Conservation (phyloP, 1,284 basidiomycete species). For the Apiotrichum gamsii region DNA sequence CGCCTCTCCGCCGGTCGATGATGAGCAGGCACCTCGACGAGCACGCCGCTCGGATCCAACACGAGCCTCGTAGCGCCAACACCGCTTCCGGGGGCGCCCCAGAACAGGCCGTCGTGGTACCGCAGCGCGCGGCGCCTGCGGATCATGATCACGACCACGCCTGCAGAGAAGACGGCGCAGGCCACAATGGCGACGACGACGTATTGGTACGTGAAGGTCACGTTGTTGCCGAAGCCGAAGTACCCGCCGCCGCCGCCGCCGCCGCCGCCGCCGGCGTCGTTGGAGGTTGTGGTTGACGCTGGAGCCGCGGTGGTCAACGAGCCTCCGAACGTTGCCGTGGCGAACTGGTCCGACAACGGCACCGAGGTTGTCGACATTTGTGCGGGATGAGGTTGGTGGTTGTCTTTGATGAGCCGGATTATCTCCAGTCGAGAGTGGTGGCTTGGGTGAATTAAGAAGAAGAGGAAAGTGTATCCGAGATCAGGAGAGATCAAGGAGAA, state of each 20-base stretch:
- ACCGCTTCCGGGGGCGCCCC: not conserved
- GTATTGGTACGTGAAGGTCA: conserved; percentile 21
- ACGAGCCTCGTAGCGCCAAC: conserved; percentile 5
- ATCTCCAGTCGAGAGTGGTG: too few species aligned
- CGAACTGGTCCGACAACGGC: not conserved
- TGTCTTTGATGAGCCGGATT: too few species aligned
- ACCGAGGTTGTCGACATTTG: too few species aligned
- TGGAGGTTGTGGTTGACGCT: too few species aligned
- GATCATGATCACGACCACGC: conserved; percentile 19
- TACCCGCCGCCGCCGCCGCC: too few species aligned
- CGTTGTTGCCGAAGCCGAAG: too few species aligned
- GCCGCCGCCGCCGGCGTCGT: too few species aligned
- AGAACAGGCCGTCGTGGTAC: not conserved
- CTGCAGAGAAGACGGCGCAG: conserved; percentile 20
- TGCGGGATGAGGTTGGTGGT: too few species aligned
- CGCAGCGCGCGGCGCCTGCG: conserved; percentile 13
- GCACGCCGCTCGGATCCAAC: conserved; percentile 2
- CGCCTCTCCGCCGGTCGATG: not conserved
- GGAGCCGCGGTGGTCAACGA: too few species aligned
- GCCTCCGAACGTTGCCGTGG: not conserved
- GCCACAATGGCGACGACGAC: conserved; percentile 29
- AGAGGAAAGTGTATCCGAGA: too few species aligned
- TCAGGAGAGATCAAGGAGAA: too few species aligned
- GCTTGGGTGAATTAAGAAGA: too few species aligned
- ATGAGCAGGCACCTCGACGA: conserved; percentile 1